Evolutionary conservation across 2,329 filamentous ascomycete species (phyloP).

Genomic region (Pseudohalonectria lignicola): DNA sequence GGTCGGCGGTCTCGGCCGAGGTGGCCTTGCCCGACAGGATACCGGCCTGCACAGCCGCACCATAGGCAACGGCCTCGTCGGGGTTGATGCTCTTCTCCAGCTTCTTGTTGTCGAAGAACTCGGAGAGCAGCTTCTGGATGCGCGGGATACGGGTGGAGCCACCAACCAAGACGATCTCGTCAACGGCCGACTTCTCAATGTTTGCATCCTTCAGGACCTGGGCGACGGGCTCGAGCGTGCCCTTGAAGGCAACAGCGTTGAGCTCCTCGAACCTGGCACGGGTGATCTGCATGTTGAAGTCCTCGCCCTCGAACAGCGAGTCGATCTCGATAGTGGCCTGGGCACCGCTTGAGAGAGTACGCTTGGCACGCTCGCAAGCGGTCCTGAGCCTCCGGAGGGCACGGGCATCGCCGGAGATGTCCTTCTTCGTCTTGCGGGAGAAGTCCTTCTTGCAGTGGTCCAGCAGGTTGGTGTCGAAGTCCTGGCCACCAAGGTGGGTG

Average conservation of each 20-base stretch:
- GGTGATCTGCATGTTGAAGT: slow-evolving; percentile 95
- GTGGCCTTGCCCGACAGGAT: slow-evolving; percentile 98
- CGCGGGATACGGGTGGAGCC: slow-evolving; percentile 97
- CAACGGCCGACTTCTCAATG: slow-evolving; percentile 82
- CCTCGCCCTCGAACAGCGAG: slow-evolving; percentile 94
- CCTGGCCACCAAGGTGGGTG: slow-evolving; percentile 89
- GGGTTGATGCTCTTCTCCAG: slow-evolving; percentile 99
- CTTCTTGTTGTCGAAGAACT: slow-evolving; percentile 99
- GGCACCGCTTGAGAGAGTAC: slow-evolving; percentile 92
- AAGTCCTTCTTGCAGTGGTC: slow-evolving; percentile 98
- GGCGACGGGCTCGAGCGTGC: slow-evolving; percentile 88
- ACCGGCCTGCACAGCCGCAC: slow-evolving; percentile 96
- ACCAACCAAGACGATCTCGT: slow-evolving; percentile 98
- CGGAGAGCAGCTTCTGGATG: slow-evolving; percentile 97
- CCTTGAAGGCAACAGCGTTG: slow-evolving; percentile 89
- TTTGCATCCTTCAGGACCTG: slow-evolving; percentile 91
- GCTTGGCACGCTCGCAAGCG: slow-evolving; percentile 99
- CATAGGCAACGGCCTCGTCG: slow-evolving; percentile 97
- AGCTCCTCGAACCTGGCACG: slow-evolving; percentile 98
- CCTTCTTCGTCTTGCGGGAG: slow-evolving; percentile 67
- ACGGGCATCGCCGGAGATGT: slow-evolving; percentile 74
- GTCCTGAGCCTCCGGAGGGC: slow-evolving; percentile 93
- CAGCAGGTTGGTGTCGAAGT: slow-evolving; percentile 92
- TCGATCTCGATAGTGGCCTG: slow-evolving; percentile 98
- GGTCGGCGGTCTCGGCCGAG: slow-evolving; percentile 85